Conservation (phyloP, 148 eudicot genomes). For the Amaranthus palmeri region DNA sequence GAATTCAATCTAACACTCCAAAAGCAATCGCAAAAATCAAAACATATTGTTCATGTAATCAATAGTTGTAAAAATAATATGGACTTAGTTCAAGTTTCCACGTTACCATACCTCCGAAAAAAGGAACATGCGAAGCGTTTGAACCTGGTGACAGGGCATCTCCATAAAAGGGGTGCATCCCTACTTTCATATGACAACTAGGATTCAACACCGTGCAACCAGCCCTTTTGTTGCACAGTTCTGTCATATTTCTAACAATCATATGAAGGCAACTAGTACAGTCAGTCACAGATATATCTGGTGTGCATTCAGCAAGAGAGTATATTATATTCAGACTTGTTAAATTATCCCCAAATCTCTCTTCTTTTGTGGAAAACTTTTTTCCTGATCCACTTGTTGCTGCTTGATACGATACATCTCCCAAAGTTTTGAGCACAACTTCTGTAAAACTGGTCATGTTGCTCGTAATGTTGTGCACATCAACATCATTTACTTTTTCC, state of each 20-base stretch:
- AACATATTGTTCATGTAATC: too few relatives aligned
- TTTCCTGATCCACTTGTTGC: conserved; percentile 9
- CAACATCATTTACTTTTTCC: conserved; percentile 27
- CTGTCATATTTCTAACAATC: conserved; percentile 26
- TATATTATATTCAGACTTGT: conserved; percentile 17
- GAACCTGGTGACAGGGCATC: conserved; percentile 7
- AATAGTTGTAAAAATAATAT: too few relatives aligned
- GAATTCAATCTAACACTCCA: too few relatives aligned
- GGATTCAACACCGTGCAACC: conserved; percentile 37
- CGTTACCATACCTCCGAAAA: conserved; percentile 18
- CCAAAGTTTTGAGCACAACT: conserved; percentile 15
- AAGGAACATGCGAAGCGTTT: conserved; percentile 11
- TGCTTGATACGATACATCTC: conserved; percentile 18
- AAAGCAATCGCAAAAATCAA: too few relatives aligned
- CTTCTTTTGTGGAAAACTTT: conserved; percentile 27
- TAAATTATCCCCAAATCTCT: conserved; percentile 17
- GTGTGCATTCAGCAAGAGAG: conserved; percentile 30
- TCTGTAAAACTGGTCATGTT: conserved; percentile 22
- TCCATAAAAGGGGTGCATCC: conserved; percentile 27
- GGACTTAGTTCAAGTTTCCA: too few relatives aligned
- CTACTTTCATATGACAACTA: conserved; percentile 27
- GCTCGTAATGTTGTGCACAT: conserved; percentile 19
- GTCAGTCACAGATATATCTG: conserved; percentile 26
- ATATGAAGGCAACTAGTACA: conserved; percentile 23
- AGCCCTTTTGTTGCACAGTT: conserved; percentile 28